phyloP scores from a whole-genome alignment of 345 rosid species.

The Aethionema arabicum region DNA sequence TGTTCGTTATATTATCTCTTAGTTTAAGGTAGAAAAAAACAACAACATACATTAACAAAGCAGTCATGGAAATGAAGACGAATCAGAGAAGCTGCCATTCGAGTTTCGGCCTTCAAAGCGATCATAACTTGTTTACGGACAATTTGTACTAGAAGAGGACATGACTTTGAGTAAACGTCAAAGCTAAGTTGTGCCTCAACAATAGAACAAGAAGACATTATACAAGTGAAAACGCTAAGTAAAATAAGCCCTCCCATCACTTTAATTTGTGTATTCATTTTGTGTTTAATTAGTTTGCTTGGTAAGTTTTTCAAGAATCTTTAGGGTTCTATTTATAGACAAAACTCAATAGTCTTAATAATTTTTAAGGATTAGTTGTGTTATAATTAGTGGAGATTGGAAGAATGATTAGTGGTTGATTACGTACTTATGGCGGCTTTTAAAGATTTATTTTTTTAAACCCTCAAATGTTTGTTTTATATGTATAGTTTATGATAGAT shows the following conservation, averaged over 20 bases:
- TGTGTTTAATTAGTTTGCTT: constrained; percentile 23
- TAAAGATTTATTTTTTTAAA: constrained; percentile 23
- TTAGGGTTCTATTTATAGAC: constrained; percentile 29
- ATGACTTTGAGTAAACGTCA: constrained; percentile 47
- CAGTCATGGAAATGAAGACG: constrained; percentile 61
- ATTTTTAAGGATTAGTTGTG: constrained; percentile 5
- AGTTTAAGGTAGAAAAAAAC: not conserved
- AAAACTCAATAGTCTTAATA: constrained; percentile 17
- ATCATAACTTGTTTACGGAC: constrained; percentile 46
- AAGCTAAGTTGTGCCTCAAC: constrained; percentile 50
- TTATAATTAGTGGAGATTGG: constrained; percentile 17
- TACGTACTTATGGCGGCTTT: constrained; percentile 34
- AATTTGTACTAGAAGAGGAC: constrained; percentile 47
- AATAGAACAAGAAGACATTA: constrained; percentile 38
- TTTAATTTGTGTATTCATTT: constrained; percentile 36
- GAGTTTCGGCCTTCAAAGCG: constrained; percentile 54
- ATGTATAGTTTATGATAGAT: not conserved
- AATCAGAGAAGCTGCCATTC: constrained; percentile 72
- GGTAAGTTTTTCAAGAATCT: not conserved
- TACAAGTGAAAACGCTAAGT: constrained; percentile 30
- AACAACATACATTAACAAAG: constrained; percentile 57
- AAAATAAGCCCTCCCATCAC: constrained; percentile 26
- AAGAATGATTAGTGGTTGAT: constrained; percentile 32
- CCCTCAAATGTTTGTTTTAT: constrained; percentile 7
- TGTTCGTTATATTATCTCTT: no score